Evolutionary conservation across 495 filamentous ascomycete species (phyloP).

Genomic region (Umbilicaria muhlenbergii): DNA sequence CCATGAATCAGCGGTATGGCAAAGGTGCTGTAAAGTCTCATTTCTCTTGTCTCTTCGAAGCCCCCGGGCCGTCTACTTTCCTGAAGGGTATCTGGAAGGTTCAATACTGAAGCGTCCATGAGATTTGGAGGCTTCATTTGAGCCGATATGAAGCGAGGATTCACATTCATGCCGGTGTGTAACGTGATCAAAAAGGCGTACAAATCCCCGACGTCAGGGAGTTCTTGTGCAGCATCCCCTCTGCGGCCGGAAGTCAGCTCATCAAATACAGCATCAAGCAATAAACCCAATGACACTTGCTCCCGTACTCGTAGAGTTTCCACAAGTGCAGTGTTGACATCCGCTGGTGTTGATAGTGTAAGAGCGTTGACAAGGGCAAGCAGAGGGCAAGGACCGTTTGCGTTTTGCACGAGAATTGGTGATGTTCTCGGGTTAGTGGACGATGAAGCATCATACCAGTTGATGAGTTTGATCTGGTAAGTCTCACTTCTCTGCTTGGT

Average conservation of each 20-base stretch:
- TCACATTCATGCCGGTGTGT: constrained; percentile 97
- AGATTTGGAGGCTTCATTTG: constrained; percentile 23
- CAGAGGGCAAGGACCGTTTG: constrained; percentile 86
- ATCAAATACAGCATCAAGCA: constrained; percentile 75
- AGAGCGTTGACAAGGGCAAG: constrained; percentile 90
- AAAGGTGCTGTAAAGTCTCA: constrained; percentile 77
- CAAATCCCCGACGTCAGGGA: constrained; percentile 78
- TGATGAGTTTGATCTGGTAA: constrained; percentile 55
- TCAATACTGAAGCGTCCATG: constrained; percentile 25
- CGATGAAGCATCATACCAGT: constrained; percentile 37
- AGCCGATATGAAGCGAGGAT: constrained; percentile 61
- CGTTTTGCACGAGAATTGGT: constrained; percentile 80
- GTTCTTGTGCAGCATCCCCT: constrained; percentile 29
- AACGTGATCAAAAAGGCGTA: constrained; percentile 76
- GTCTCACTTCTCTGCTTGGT: constrained; percentile 40
- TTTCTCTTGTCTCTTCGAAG: constrained; percentile 71
- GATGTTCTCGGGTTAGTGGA: constrained; percentile 34
- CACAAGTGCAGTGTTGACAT: constrained; percentile 49
- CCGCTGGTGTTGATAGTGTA: constrained; percentile 56
- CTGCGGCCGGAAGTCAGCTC: constrained; percentile 63
- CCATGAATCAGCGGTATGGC: constrained; percentile 82
- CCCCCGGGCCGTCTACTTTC: constrained; percentile 41
- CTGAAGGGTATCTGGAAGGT: constrained; percentile 20
- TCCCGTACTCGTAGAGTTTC: constrained; percentile 64
- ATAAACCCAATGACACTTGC: constrained; percentile 69